Evolutionary conservation across 208 protist species (phyloP), one percentile per base, ranked within the genome.

Genomic region (Leishmania tropica): DNA sequence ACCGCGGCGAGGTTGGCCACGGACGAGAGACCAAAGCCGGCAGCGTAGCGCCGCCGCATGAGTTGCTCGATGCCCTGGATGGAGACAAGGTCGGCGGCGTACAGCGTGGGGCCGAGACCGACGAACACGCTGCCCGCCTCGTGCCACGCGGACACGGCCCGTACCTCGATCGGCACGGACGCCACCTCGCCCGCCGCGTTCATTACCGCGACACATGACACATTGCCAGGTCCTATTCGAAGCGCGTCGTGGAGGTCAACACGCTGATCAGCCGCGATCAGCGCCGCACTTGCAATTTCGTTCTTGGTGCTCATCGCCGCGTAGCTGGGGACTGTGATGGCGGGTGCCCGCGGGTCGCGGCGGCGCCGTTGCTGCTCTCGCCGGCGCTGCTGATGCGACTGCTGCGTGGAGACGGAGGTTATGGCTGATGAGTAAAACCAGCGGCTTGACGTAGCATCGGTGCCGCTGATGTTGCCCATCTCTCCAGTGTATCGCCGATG

Each of bases 21-120:
- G 0, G 94, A 87, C n/a, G 85, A 83, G 53, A 95, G 60, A 37
- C 92, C 90, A 79, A 97, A 97, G 53, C 94, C 94, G 5, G 81
- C 85, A 13, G 81, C 83, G 71, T 95, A 68, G 42, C 94, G 94
- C 13, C 76, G 81, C 42, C 89, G 90, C 92, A 97, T 97, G 53
- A 86, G 81, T 47, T 86, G 79, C 79, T 91, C 94, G 31, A 93
- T 87, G 65, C 85, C 90, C n/a, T 89, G 84, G 45, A 92, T 87
- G 11, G 86, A 86, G 47, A 91, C 80, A 24, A 90, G 84, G 62
- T 89, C 85, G 1, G 87, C 86, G 67, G 90, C 80, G 76, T 87
- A 95, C 11, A 94, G 75, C 0, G 94, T 91, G 7, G 85, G 62
- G 51, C 91, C 87, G 24, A 95, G 67, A n/a, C 91, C 84, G 62